phyloP scores from a whole-genome alignment of 75 land plant species.

The Pinus tabuliformis region DNA sequence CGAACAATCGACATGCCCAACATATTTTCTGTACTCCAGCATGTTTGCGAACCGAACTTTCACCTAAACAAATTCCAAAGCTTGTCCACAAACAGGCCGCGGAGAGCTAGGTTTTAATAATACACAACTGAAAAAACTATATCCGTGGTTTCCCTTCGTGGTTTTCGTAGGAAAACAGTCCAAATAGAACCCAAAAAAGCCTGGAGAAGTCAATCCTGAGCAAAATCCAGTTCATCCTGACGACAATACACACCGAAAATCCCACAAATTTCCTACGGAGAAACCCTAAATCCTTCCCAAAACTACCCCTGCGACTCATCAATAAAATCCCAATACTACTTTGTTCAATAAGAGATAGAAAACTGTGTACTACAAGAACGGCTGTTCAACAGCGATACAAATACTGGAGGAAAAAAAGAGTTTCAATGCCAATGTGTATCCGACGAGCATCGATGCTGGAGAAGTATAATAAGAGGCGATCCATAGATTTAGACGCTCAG shows the following conservation, averaged over 20 bases:
- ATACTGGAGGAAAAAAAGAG: background rate
- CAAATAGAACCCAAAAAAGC: conserved; percentile 61
- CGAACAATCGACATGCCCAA: conserved; percentile 17
- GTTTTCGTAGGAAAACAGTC: conserved; percentile 61
- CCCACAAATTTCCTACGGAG: background rate
- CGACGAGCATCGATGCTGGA: background rate
- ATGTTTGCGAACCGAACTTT: conserved; percentile 5
- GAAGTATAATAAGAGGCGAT: background rate
- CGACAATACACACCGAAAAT: conserved; percentile 14
- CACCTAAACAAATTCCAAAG: conserved; percentile 7
- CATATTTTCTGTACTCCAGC: conserved; percentile 4
- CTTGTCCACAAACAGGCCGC: background rate
- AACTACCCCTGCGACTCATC: background rate
- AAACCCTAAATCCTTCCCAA: background rate
- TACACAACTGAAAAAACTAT: conserved; percentile 8
- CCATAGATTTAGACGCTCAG: background rate
- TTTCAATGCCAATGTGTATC: background rate
- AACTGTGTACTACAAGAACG: background rate
- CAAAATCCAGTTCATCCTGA: conserved; percentile 54
- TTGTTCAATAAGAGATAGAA: background rate
- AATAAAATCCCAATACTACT: background rate
- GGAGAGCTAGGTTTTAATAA: background rate
- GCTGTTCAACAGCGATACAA: background rate
- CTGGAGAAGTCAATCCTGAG: conserved; percentile 58
- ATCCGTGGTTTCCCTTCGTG: conserved; percentile 69